Evolutionary conservation across 768 basidiomycete genomes (phyloP).

Genomic region (Tricholoma saponaceum): DNA sequence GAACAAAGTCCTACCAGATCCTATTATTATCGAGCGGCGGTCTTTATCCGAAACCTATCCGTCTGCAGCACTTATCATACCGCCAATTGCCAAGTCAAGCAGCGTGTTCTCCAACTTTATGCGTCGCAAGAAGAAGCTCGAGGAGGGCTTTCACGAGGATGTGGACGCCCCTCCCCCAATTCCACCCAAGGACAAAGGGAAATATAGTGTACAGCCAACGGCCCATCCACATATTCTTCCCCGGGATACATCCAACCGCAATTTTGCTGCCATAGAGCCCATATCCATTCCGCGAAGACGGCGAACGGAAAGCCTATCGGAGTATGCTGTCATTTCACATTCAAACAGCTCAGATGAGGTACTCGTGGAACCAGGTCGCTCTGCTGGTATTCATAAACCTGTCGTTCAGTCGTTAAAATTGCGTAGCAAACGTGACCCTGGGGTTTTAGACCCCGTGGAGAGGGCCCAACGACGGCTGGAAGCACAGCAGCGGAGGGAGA

Average conservation of each 20-base stretch:
- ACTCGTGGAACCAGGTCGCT: conserved; percentile 10
- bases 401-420: conserved; percentile 23
- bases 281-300: conserved; percentile 15
- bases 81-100: conserved; percentile 23
- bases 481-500: conserved; percentile 22
- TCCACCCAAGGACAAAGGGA: conserved; percentile 41
- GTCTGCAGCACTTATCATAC: conserved; percentile 13
- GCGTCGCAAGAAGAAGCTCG: conserved; percentile 33
- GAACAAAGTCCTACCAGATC: conserved; percentile 16
- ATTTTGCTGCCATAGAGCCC: not conserved
- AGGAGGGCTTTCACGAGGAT: conserved; percentile 15
- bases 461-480: conserved; percentile 28
- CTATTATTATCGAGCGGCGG: conserved; percentile 23
- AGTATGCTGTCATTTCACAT: conserved; percentile 37
- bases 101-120: conserved; percentile 33
- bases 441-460: conserved; percentile 29
- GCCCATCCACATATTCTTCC: not conserved
- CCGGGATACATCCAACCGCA: not conserved
- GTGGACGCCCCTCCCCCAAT: conserved; percentile 31
- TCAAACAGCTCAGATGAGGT: conserved; percentile 27
- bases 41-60: conserved; percentile 30
- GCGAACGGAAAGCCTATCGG: conserved; percentile 34
- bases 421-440: conserved; percentile 33
- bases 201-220: conserved; percentile 13
- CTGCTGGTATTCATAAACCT: conserved; percentile 2